A percentile compares a stretch with the other conserved stretches of the same genome.
Conservation (phyloP, 1,284 basidiomycete species). For the Termitomyces sp. region DNA sequence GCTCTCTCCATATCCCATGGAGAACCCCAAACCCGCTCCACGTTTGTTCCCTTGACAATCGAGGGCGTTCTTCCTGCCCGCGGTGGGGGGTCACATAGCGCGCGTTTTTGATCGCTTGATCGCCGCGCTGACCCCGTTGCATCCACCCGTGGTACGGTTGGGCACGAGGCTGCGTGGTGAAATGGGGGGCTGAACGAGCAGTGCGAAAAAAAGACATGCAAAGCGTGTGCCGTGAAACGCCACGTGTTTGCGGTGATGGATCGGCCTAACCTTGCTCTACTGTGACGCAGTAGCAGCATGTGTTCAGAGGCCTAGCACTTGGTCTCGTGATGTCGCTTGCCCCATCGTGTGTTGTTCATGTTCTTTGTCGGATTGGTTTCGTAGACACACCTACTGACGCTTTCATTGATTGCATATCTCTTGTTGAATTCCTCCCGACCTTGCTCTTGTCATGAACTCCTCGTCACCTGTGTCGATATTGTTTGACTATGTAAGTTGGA, state of each 20-base stretch:
- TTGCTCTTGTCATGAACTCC: slow-evolving; percentile 19
- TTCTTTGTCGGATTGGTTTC: slow-evolving; percentile 26
- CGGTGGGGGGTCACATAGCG: slow-evolving; percentile 48
- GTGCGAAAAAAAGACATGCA: slow-evolving; percentile 58
- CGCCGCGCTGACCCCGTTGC: slow-evolving; percentile 67
- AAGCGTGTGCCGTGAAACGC: slow-evolving; percentile 25
- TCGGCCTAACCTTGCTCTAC: slow-evolving; percentile 37
- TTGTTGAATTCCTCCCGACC: slow-evolving; percentile 25
- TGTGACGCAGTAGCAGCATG: slow-evolving; percentile 61
- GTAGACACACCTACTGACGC: slow-evolving; percentile 57
- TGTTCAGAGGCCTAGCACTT: slow-evolving; percentile 53
- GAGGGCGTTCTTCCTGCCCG: slow-evolving; percentile 72
- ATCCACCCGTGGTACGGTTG: slow-evolving; percentile 65
- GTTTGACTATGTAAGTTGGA: slow-evolving; percentile 60
- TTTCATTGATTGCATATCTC: slow-evolving; percentile 41
- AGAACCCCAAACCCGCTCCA: slow-evolving; percentile 86
- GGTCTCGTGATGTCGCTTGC: slow-evolving; percentile 46
- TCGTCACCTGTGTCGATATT: slow-evolving; percentile 15
- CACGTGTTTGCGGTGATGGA: slow-evolving; percentile 34
- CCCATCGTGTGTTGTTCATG: slow-evolving; percentile 39
- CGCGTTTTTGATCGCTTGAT: slow-evolving; percentile 88
- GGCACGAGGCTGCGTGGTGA: slow-evolving; percentile 82
- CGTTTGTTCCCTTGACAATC: slow-evolving; percentile 67
- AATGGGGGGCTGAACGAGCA: slow-evolving; percentile 93
- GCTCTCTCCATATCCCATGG: slow-evolving; percentile 81